Evolutionary conservation across 805 yeast genomes (phyloP).

Genomic region (Ogataea nakhonphanomensis): DNA sequence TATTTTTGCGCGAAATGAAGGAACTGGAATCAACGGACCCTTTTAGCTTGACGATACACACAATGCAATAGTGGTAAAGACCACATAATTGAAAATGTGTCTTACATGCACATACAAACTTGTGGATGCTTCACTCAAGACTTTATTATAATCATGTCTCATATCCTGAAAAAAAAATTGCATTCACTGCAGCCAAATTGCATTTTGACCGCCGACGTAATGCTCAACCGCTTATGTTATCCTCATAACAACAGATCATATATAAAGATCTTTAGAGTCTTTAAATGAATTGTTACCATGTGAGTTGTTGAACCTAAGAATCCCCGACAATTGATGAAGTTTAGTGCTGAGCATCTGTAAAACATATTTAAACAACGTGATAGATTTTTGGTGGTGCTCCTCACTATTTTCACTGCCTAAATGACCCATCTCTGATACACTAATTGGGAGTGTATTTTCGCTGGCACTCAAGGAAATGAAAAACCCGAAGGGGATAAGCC

Average conservation of each 20-base stretch:
- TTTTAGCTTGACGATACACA: too few species aligned
- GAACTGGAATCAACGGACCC: too few species aligned
- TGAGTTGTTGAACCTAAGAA: constrained; percentile 58
- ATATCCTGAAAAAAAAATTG: not conserved
- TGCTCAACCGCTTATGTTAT: too few species aligned
- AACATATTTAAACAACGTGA: constrained; percentile 66
- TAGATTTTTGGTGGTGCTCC: constrained; percentile 36
- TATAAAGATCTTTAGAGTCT: constrained; percentile 30
- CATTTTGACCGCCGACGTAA: too few species aligned
- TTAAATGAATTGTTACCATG: constrained; percentile 13
- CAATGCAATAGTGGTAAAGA: too few species aligned
- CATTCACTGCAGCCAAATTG: too few species aligned
- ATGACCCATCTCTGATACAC: constrained; percentile 19
- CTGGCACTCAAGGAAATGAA: constrained; percentile 91
- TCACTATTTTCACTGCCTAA: constrained; percentile 6
- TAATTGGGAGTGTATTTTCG: constrained; percentile 76
- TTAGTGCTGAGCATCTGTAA: constrained; percentile 51
- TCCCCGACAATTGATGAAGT: constrained; percentile 43
- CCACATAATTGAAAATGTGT: too few species aligned
- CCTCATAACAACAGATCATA: constrained; percentile 8
- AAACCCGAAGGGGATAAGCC: constrained; percentile 91
- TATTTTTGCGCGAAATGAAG: too few species aligned
- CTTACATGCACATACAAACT: not conserved
- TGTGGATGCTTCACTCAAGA: not conserved
- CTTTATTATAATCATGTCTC: not conserved